These are phyloP conservation scores for Amanita thiersii DNA, from an alignment of 768 basidiomycete species.

Conservation along the genomic window DNA sequence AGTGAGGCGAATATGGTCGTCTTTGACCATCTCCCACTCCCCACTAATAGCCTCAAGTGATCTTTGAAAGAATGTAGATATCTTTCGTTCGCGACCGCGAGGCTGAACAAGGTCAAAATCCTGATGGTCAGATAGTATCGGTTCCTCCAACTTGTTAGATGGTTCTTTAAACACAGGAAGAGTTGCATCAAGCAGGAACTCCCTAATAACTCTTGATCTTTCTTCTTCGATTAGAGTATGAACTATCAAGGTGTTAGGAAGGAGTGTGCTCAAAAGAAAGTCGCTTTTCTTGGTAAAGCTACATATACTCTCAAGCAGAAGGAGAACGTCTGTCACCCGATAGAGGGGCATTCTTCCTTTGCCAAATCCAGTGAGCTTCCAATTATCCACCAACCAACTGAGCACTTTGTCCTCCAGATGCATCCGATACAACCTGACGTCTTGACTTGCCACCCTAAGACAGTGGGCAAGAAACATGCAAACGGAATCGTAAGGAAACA, in stretches of 20 bases:
- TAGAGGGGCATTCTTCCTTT: slow-evolving; percentile 40
- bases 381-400: slow-evolving; percentile 71
- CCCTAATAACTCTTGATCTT: slow-evolving; percentile 50
- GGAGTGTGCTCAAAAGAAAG: slow-evolving; percentile 37
- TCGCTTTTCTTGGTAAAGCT: slow-evolving; percentile 38
- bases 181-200: slow-evolving; percentile 60
- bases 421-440: slow-evolving; percentile 77
- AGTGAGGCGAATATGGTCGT: slow-evolving; percentile 30
- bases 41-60: slow-evolving; percentile 41
- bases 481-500: slow-evolving; percentile 82
- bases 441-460: slow-evolving; percentile 66
- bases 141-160: not conserved
- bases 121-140: not conserved
- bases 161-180: slow-evolving; percentile 35
- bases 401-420: slow-evolving; percentile 83
- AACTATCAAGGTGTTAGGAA: slow-evolving; percentile 67
- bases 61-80: slow-evolving; percentile 57
- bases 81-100: slow-evolving; percentile 48
- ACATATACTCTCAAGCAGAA: slow-evolving; percentile 58
- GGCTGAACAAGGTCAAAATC: slow-evolving; percentile 33
- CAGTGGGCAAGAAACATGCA: slow-evolving; percentile 72
- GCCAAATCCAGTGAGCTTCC: slow-evolving; percentile 37
- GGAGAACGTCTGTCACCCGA: slow-evolving; percentile 51
- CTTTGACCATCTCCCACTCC: slow-evolving; percentile 36
- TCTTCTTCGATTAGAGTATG: slow-evolving; percentile 52